A percentile compares a stretch with the other conserved stretches of the same genome.
Evolutionary conservation across 176 grass and related monocot species (phyloP).

Genomic region (Rhynchospora breviuscula): DNA sequence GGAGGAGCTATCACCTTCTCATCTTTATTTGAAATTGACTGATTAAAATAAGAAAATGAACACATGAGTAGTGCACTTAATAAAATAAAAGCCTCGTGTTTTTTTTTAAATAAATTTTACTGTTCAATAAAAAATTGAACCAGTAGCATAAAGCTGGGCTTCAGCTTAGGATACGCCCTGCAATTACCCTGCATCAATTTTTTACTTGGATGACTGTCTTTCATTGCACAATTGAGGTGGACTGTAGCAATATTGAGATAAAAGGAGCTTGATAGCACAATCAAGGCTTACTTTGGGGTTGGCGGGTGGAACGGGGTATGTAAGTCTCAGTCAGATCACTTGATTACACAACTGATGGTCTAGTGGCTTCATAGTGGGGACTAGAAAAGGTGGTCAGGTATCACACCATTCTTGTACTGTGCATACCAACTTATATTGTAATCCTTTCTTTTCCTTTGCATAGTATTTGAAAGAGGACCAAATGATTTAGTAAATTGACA

Average conservation of each 20-base stretch:
- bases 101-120: background rate
- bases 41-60: background rate
- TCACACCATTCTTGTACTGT: background rate
- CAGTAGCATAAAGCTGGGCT: background rate
- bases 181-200: background rate
- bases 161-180: background rate
- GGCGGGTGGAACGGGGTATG: too few species aligned
- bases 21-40: conserved; percentile 24
- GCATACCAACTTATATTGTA: background rate
- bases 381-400: background rate
- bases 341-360: background rate
- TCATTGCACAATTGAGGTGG: background rate
- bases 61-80: background rate
- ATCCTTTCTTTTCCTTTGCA: background rate
- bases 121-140: background rate
- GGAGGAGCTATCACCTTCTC: conserved; percentile 16
- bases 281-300: background rate
- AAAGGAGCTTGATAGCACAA: too few species aligned
- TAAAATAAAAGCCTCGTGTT: background rate
- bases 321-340: too few species aligned
- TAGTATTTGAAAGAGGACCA: background rate
- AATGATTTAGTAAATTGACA: background rate
- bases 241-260: too few species aligned
- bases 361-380: background rate
- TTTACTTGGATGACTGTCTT: background rate